A percentile compares a stretch with the other conserved stretches of the same genome.
Conservation (phyloP, 768 basidiomycete genomes). For the Sporobolomyces phaffii region DNA sequence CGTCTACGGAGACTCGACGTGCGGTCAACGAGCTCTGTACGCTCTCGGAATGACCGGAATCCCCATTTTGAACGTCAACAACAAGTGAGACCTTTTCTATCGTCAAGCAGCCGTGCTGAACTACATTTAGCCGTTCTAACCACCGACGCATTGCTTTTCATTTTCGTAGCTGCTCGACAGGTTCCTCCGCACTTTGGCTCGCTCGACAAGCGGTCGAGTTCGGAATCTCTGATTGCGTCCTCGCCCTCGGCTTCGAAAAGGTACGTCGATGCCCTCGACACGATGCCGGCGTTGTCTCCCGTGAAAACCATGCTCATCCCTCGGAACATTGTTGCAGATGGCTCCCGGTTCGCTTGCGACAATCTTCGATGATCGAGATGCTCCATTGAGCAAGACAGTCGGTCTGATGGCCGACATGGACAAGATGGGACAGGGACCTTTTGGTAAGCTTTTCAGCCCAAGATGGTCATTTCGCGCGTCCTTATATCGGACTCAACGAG, state of each 20-base stretch:
- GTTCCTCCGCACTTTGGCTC: conserved; percentile 64
- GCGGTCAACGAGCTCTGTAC: conserved; percentile 64
- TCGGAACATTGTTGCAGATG: conserved; percentile 25
- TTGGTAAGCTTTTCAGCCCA: conserved; percentile 11
- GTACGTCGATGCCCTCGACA: too few relatives aligned
- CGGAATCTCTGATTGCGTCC: conserved; percentile 64
- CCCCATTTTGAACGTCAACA: conserved; percentile 79
- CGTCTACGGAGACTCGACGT: conserved; percentile 51
- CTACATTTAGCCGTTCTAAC: too few relatives aligned
- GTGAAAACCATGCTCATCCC: neutral
- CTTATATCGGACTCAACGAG: too few relatives aligned
- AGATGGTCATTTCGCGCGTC: too few relatives aligned
- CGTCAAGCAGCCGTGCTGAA: too few relatives aligned
- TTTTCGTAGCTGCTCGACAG: conserved; percentile 61
- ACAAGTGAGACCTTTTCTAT: conserved; percentile 44
- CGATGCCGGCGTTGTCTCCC: conserved; percentile 22
- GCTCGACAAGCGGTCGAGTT: conserved; percentile 66
- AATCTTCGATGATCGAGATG: conserved; percentile 30
- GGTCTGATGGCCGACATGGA: conserved; percentile 27
- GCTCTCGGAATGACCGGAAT: conserved; percentile 72
- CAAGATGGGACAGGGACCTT: conserved; percentile 25
- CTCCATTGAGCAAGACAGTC: conserved; percentile 36
- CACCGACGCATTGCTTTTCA: too few relatives aligned
- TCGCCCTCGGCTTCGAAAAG: conserved; percentile 80
- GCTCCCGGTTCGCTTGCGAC: conserved; percentile 36